Conservation (phyloP, 176 grass and related monocot genomes). For the Oryza brachyantha region DNA sequence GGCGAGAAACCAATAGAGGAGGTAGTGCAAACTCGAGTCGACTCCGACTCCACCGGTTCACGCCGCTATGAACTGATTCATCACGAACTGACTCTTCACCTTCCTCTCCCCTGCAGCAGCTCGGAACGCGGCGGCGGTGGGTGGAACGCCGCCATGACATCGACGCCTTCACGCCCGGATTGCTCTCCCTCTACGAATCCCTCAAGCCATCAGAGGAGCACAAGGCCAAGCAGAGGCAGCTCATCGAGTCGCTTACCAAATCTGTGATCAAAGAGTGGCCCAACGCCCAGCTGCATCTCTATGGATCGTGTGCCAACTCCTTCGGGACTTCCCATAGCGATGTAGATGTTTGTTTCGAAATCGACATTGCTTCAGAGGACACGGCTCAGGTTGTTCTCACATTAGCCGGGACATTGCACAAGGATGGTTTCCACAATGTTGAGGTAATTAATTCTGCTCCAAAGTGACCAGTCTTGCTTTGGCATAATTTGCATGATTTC, state of each 20-base stretch:
- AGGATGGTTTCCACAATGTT: conserved; percentile 35
- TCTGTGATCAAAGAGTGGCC: conserved; percentile 53
- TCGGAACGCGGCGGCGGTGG: background rate
- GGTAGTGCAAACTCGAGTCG: background rate
- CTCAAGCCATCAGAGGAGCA: conserved; percentile 41
- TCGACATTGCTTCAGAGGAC: background rate
- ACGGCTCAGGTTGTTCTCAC: conserved; percentile 28
- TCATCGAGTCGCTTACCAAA: conserved; percentile 29
- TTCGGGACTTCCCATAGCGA: conserved; percentile 50
- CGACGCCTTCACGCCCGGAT: conserved; percentile 5
- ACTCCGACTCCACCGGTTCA: background rate
- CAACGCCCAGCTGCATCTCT: conserved; percentile 51
- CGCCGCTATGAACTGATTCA: background rate
- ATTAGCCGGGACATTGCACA: conserved; percentile 38
- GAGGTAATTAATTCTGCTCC: conserved; percentile 24
- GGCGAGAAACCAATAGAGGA: conserved; percentile 1
- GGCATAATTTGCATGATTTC: background rate
- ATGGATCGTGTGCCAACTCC: conserved; percentile 64
- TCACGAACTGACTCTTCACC: background rate
- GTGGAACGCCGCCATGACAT: conserved; percentile 44
- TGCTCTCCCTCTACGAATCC: conserved; percentile 50
- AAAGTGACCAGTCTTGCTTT: background rate
- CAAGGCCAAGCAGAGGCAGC: conserved; percentile 39
- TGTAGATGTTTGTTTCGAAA: conserved; percentile 55
- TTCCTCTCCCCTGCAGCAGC: conserved; percentile 3